Evolutionary conservation across 768 basidiomycete species (phyloP).

Genomic region (Mrakia frigida): DNA sequence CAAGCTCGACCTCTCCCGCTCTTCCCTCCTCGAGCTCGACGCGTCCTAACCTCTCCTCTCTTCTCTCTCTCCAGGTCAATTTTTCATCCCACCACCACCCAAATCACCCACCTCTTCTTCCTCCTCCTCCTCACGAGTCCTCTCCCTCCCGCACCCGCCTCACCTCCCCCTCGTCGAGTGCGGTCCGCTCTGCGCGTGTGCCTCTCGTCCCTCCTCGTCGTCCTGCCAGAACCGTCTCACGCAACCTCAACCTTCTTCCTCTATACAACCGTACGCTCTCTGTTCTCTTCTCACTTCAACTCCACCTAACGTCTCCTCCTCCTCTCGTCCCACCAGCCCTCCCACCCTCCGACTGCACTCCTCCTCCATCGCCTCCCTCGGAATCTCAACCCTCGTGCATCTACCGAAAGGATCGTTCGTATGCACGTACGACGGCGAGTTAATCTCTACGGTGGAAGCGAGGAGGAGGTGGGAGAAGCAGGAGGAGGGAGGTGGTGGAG

Average conservation of each 20-base stretch:
- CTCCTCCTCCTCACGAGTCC: not conserved
- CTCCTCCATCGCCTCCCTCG: slow-evolving; percentile 15
- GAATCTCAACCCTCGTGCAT: not conserved
- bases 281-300: too few relatives aligned
- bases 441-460: not conserved
- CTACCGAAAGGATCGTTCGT: slow-evolving; percentile 17
- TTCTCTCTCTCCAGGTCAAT: slow-evolving; percentile 11
- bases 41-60: not conserved
- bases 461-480: slow-evolving; percentile 3
- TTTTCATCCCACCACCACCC: not conserved
- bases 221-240: slow-evolving; percentile 13
- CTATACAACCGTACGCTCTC: too few relatives aligned
- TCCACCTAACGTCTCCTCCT: too few relatives aligned
- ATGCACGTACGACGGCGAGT: slow-evolving; percentile 29
- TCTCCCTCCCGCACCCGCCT: slow-evolving; percentile 6
- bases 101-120: too few relatives aligned
- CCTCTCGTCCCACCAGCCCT: not conserved
- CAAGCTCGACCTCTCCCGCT: not conserved
- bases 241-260: not conserved
- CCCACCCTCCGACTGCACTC: not conserved
- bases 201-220: not conserved
- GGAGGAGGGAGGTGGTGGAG: not conserved
- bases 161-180: slow-evolving; percentile 30
- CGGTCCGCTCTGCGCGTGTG: not conserved
- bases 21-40: not conserved